Evolutionary conservation across 257 asterid species (phyloP).

Genomic region (Paulownia fortunei): DNA sequence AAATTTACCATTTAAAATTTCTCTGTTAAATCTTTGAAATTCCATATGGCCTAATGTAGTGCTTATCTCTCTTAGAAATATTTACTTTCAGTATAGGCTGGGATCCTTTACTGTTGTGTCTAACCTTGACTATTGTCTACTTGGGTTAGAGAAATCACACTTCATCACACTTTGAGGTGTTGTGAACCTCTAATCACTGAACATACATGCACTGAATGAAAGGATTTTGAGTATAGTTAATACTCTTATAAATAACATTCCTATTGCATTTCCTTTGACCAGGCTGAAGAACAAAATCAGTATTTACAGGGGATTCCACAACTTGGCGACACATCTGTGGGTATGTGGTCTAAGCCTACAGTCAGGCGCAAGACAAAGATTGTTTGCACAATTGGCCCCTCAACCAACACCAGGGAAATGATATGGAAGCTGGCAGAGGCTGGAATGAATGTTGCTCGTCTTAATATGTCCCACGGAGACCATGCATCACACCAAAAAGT

Average conservation of each 20-base stretch:
- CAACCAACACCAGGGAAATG: slow-evolving; percentile 78
- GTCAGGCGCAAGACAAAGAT: slow-evolving; percentile 86
- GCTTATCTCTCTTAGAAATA: neutral
- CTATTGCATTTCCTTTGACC: slow-evolving; percentile 5
- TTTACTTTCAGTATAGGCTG: neutral
- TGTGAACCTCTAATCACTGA: neutral
- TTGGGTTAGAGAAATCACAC: neutral
- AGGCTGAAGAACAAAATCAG: slow-evolving; percentile 55
- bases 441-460: slow-evolving; percentile 91
- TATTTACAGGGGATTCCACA: slow-evolving; percentile 55
- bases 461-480: slow-evolving; percentile 91
- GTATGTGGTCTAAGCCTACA: slow-evolving; percentile 75
- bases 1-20: neutral
- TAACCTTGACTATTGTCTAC: neutral
- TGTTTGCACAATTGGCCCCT: slow-evolving; percentile 91
- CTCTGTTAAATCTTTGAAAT: neutral
- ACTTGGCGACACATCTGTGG: slow-evolving; percentile 55
- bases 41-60: neutral
- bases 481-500: slow-evolving; percentile 92
- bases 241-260: slow-evolving; percentile 6
- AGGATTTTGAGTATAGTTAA: neutral
- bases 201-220: neutral
- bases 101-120: neutral
- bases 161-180: neutral
- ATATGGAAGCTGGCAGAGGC: slow-evolving; percentile 92